Evolutionary conservation across 2,329 filamentous ascomycete species (phyloP), one percentile per base, ranked within the genome.

Genomic region (Myotisia sp.): DNA sequence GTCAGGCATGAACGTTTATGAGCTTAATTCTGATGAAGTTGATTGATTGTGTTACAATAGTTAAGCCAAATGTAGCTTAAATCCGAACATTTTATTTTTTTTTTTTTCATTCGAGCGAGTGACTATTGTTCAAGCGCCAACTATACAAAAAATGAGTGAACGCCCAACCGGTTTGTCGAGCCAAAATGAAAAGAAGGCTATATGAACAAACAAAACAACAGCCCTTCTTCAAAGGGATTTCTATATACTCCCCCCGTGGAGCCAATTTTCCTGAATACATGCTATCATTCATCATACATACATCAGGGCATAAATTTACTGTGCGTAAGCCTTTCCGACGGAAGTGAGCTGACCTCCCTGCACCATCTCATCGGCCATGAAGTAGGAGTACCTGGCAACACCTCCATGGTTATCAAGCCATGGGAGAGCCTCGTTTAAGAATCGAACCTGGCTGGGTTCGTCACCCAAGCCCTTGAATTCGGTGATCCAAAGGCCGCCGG

Each of bases 331-430:
- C 31, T 50, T 19, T 14, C 56, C 56, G 26, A 49, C 49, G 7
- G 38, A 13, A 19, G 38, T 37, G 10, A 44, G 37, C 17, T 38
- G 31, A 6, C 23, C 29, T n/a, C 37, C 38, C 3, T 16, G 13
- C 3, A 41, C 38, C 26, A 44, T 24, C 2, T 24, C 35, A 20
- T 44, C 40, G 6, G 33, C 40, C 38, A 39, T 41, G 47, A 60
- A 65, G 47, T 60, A 64, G 2, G 60, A 53, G 41, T 64, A 65
- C 20, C 58, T 50, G 7, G 51, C 47, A 14, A 65, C 58, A 9
- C 34, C 51, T 3, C 37, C n/a, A 32, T 58, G 51, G 3, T 27
- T 34, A 33, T 64, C 57, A 27, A 64, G 45, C 52, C 53, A 63
- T 13, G 52, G 51, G 9, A 56, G 29, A 4, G 56, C 59, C 29